Evolutionary conservation across 768 basidiomycete genomes (phyloP).

Genomic region (Tulasnella sp.): DNA sequence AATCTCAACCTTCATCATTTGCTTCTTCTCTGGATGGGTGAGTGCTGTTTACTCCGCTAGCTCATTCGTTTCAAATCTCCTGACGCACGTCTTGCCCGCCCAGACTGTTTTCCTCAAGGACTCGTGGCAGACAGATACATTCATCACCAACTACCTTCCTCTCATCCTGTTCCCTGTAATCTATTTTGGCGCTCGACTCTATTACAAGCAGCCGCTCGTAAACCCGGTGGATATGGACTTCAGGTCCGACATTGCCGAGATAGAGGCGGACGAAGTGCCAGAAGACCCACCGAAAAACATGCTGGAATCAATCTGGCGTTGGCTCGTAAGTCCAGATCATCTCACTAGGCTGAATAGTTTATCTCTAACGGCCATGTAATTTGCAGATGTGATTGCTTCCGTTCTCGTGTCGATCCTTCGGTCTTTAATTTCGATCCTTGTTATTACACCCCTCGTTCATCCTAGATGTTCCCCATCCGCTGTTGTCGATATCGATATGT

Average conservation of each 20-base stretch:
- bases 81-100: conserved; percentile 36
- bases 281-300: conserved; percentile 20
- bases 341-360: not conserved
- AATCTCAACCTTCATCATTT: conserved; percentile 30
- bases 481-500: not conserved
- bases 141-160: conserved; percentile 79
- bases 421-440: not conserved
- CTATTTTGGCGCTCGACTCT: conserved; percentile 52
- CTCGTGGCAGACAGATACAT: conserved; percentile 52
- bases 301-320: conserved; percentile 16
- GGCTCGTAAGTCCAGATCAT: not conserved
- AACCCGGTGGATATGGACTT: conserved; percentile 76
- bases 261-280: conserved; percentile 27
- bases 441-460: not conserved
- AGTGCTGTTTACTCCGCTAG: conserved; percentile 12
- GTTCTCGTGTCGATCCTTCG: not conserved
- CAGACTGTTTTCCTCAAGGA: conserved; percentile 29
- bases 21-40: conserved; percentile 24
- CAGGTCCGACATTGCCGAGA: conserved; percentile 55
- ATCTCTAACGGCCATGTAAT: not conserved
- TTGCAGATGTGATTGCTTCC: not conserved
- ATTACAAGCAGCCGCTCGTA: conserved; percentile 42
- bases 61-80: not conserved
- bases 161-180: conserved; percentile 61
- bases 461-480: not conserved